phyloP scores from a whole-genome alignment of 805 yeast species.

The Metschnikowia colocasiae region DNA sequence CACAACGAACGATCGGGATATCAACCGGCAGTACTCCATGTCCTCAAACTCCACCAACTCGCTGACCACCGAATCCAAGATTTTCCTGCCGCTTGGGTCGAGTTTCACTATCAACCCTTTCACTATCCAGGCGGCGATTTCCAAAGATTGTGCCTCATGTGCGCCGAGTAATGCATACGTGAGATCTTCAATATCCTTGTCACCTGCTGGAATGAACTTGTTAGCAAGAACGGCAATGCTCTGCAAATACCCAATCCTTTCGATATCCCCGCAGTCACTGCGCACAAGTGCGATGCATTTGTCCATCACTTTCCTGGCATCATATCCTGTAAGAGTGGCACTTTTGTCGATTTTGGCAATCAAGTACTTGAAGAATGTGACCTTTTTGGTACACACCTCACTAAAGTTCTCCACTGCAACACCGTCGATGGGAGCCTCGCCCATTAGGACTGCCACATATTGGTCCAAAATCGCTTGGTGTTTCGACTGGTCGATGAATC shows the following conservation, averaged over 20 bases:
- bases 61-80: slow-evolving; percentile 20
- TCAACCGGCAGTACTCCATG: slow-evolving; percentile 20
- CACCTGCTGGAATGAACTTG: slow-evolving; percentile 24
- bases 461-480: slow-evolving; percentile 48
- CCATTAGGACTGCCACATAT: slow-evolving; percentile 34
- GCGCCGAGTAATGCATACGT: slow-evolving; percentile 4
- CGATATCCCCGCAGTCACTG: slow-evolving; percentile 1
- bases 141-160: slow-evolving; percentile 33
- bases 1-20: slow-evolving; percentile 58
- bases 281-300: slow-evolving; percentile 36
- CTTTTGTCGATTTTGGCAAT: slow-evolving; percentile 51
- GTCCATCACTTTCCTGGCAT: slow-evolving; percentile 9
- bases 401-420: slow-evolving; percentile 19
- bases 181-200: slow-evolving; percentile 7
- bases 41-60: slow-evolving; percentile 29
- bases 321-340: slow-evolving; percentile 12
- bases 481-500: slow-evolving; percentile 33
- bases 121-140: slow-evolving; percentile 62
- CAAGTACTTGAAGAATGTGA: slow-evolving; percentile 39
- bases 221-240: slow-evolving; percentile 53
- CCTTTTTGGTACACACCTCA: slow-evolving; percentile 27
- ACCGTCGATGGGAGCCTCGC: slow-evolving; percentile 14
- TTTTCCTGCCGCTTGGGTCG: slow-evolving; percentile 35
- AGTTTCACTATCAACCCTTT: slow-evolving; percentile 66
- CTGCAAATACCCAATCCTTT: slow-evolving; percentile 46